phyloP scores from a whole-genome alignment of 2,329 filamentous ascomycete genomes.

The Scytalidium sp. region DNA sequence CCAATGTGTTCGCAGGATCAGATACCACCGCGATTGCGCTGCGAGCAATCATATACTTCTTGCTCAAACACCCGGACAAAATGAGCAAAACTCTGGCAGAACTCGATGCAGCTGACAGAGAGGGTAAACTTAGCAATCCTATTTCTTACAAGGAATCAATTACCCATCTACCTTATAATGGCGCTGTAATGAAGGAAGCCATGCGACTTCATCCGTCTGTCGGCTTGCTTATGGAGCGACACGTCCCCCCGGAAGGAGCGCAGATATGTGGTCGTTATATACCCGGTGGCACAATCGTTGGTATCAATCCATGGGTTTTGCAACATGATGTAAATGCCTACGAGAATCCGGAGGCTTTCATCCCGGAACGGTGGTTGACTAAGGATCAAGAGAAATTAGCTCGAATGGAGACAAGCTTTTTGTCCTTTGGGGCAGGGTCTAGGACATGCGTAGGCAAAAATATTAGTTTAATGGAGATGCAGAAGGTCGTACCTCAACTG shows the following conservation, averaged over 20 bases:
- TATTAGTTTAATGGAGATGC: constrained; percentile 40
- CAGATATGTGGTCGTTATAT: constrained; percentile 32
- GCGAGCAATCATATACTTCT: constrained; percentile 26
- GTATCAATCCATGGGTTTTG: constrained; percentile 37
- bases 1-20: constrained; percentile 22
- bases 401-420: constrained; percentile 4
- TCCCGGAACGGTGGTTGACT: not conserved
- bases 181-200: constrained; percentile 44
- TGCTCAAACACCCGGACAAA: constrained; percentile 25
- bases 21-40: constrained; percentile 35
- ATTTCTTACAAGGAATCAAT: constrained; percentile 30
- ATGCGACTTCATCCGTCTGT: constrained; percentile 43
- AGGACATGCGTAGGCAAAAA: constrained; percentile 42
- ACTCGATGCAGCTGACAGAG: constrained; percentile 3
- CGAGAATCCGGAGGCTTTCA: not conserved
- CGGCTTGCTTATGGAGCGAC: constrained; percentile 39
- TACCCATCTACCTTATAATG: constrained; percentile 37
- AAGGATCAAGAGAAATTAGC: no score
- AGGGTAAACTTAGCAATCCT: constrained; percentile 10
- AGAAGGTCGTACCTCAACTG: constrained; percentile 37
- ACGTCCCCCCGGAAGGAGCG: constrained; percentile 40
- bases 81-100: constrained; percentile 36
- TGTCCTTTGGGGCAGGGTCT: constrained; percentile 36
- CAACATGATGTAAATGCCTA: constrained; percentile 30
- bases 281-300: constrained; percentile 34